Evolutionary conservation across 257 asterid genomes (phyloP).

Genomic region (Lycium ferocissimum): DNA sequence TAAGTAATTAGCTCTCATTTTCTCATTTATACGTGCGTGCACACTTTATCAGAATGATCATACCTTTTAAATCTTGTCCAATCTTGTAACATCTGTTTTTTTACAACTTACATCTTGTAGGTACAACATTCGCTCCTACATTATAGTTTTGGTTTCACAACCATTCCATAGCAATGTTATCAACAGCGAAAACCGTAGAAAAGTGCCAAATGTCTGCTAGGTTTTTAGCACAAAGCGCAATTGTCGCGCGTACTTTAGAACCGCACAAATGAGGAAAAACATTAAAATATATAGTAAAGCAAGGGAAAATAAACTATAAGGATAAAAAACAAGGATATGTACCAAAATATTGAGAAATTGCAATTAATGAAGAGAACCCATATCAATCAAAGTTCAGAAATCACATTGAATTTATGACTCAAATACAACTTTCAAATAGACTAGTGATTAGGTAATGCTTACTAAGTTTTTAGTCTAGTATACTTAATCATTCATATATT

Average conservation of each 20-base stretch:
- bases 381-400: conserved; percentile 8
- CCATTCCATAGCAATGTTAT: conserved; percentile 6
- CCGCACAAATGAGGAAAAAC: background rate
- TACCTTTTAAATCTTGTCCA: background rate
- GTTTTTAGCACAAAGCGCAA: background rate
- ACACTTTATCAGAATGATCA: background rate
- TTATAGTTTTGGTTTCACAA: background rate
- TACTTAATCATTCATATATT: background rate
- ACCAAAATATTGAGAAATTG: background rate
- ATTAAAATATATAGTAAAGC: background rate
- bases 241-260: background rate
- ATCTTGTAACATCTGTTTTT: background rate
- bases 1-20: background rate
- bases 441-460: conserved; percentile 1
- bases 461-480: background rate
- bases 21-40: background rate
- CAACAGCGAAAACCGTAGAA: background rate
- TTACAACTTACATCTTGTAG: conserved; percentile 8
- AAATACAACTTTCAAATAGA: background rate
- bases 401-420: background rate
- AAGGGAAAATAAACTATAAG: background rate
- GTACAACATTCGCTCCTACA: background rate
- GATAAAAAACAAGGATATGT: background rate
- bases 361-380: background rate
- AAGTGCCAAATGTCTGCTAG: background rate